These are phyloP conservation scores for Xylaria castorea DNA, from an alignment of 495 filamentous ascomycete genomes.

Conservation along the genomic window DNA sequence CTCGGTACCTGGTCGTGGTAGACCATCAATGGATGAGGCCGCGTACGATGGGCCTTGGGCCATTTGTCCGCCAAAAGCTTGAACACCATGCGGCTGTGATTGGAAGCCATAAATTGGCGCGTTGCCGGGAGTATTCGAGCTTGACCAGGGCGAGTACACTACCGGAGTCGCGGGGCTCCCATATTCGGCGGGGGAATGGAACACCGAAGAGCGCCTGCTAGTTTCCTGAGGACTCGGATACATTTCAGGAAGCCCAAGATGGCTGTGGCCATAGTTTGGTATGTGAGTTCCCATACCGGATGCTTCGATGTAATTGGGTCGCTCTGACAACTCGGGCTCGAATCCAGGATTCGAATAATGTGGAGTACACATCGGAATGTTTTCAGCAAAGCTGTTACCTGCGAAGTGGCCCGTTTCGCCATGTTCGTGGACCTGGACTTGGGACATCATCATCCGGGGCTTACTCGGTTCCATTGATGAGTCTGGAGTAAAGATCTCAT, in stretches of 20 bases:
- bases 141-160: constrained; percentile 42
- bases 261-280: constrained; percentile 31
- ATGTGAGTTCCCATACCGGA: constrained; percentile 36
- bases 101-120: constrained; percentile 42
- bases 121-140: constrained; percentile 40
- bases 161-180: constrained; percentile 38
- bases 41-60: constrained; percentile 37
- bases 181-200: constrained; percentile 45
- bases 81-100: constrained; percentile 30
- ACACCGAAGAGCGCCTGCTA: constrained; percentile 44
- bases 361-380: constrained; percentile 39
- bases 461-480: constrained; percentile 36
- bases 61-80: constrained; percentile 24
- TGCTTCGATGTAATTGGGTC: constrained; percentile 44
- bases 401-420: constrained; percentile 42
- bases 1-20: constrained; percentile 37
- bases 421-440: constrained; percentile 36
- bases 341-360: constrained; percentile 40
- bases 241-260: constrained; percentile 45
- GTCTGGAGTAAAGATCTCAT: constrained; percentile 33
- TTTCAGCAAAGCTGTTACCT: constrained; percentile 38
- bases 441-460: constrained; percentile 37
- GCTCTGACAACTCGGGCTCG: constrained; percentile 40
- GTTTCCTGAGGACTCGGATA: constrained; percentile 46
- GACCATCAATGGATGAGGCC: constrained; percentile 35